These are phyloP conservation scores for Solanum clarkiae DNA, from an alignment of 257 asterid species.

Conservation along the genomic window DNA sequence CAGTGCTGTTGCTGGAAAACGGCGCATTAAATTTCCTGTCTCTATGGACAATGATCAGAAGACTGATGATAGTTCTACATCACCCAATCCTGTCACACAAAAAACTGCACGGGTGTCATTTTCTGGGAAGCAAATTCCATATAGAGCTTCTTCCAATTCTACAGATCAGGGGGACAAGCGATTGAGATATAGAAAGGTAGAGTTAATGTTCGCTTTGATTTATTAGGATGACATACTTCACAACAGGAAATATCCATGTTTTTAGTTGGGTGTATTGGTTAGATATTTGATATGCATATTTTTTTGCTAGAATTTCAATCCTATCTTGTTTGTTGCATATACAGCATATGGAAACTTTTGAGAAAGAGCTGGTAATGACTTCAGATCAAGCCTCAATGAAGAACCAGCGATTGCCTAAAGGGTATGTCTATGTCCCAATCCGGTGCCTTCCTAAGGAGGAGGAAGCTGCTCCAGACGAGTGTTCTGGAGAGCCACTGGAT, in stretches of 20 bases:
- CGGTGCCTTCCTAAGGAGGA: constrained; percentile 72
- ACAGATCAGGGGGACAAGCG: constrained; percentile 45
- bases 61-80: constrained; percentile 68
- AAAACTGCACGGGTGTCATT: constrained; percentile 34
- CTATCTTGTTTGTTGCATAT: neutral
- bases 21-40: constrained; percentile 41
- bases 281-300: neutral
- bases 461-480: constrained; percentile 38
- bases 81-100: constrained; percentile 35
- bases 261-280: neutral
- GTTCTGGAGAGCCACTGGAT: constrained; percentile 30
- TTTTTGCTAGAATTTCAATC: neutral
- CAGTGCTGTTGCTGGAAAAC: constrained; percentile 70
- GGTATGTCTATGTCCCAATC: constrained; percentile 76
- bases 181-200: constrained; percentile 48
- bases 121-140: constrained; percentile 78
- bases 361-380: constrained; percentile 79
- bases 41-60: constrained; percentile 59
- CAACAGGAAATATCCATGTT: neutral
- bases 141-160: constrained; percentile 33
- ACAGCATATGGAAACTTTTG: constrained; percentile 70
- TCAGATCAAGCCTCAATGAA: constrained; percentile 88
- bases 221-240: neutral
- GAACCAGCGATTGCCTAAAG: constrained; percentile 83
- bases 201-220: neutral